Percentiles rank a stretch among this genome's conserved stretches.
Conservation (phyloP, 2,329 filamentous ascomycete genomes). For the Zymoseptoria passerinii region DNA sequence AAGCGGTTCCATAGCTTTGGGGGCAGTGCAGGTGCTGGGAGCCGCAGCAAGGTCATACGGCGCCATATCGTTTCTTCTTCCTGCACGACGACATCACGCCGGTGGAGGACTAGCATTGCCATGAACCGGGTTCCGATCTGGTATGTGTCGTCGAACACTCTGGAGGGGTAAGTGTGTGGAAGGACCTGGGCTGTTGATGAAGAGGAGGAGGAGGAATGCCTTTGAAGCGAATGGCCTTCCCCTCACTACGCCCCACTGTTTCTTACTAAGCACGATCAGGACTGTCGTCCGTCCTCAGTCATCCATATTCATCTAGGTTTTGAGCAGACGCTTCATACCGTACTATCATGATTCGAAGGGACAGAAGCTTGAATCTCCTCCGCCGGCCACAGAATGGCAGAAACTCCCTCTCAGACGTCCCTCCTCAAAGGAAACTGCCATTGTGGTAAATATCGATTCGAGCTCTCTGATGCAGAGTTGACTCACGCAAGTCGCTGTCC, state of each 20-base stretch:
- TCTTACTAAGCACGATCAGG: background rate
- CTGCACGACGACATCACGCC: background rate
- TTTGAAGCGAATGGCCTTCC: background rate
- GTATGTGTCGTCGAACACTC: too few species aligned
- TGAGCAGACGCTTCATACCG: background rate
- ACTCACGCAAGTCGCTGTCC: background rate
- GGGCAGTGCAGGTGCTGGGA: background rate
- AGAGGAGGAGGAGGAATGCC: background rate
- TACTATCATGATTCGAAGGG: background rate
- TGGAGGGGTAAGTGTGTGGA: too few species aligned
- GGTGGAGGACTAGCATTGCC: background rate
- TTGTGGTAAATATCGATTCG: constrained; percentile 3
- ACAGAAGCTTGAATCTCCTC: background rate
- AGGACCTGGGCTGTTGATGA: background rate
- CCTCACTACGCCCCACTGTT: background rate
- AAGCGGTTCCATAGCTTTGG: background rate
- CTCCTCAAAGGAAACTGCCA: constrained; percentile 1
- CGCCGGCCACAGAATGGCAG: background rate
- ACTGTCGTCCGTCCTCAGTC: background rate
- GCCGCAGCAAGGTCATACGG: background rate
- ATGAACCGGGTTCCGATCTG: background rate
- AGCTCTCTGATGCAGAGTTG: background rate
- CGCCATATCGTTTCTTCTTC: background rate
- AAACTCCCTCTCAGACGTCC: background rate
- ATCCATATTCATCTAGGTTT: too few species aligned